phyloP scores from a whole-genome alignment of 1,284 basidiomycete species.

The Schizopora paradoxa region DNA sequence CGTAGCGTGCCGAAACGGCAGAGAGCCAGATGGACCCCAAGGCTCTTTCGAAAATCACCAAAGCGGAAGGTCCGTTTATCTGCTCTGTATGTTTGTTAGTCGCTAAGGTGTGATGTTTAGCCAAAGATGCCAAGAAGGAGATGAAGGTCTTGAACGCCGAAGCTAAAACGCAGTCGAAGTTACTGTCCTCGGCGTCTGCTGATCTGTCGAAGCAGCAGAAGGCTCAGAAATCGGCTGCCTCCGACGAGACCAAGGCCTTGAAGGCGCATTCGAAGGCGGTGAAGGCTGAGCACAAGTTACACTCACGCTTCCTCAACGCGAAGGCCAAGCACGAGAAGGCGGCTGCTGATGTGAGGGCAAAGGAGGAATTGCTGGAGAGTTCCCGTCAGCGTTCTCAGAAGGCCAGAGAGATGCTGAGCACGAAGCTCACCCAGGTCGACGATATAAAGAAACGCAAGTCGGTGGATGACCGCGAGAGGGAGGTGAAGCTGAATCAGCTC shows the following conservation, averaged over 20 bases:
- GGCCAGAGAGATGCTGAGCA: constrained; percentile 23
- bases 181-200: constrained; percentile 7
- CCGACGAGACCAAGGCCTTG: constrained; percentile 34
- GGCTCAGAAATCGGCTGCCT: constrained; percentile 17
- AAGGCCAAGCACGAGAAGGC: constrained; percentile 19
- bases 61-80: constrained; percentile 4
- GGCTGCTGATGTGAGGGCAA: constrained; percentile 18
- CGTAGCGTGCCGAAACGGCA: constrained; percentile 12
- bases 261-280: constrained; percentile 32
- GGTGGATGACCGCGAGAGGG: constrained; percentile 38
- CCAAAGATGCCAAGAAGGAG: constrained; percentile 17
- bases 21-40: constrained; percentile 5
- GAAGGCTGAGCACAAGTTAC: constrained; percentile 33
- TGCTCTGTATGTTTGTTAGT: not conserved
- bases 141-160: constrained; percentile 19
- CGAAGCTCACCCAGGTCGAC: constrained; percentile 35
- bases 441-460: constrained; percentile 36
- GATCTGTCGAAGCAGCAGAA: constrained; percentile 17
- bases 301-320: constrained; percentile 23
- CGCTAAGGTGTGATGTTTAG: constrained; percentile 2
- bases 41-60: constrained; percentile 12
- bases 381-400: constrained; percentile 21
- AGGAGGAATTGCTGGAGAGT: constrained; percentile 19
- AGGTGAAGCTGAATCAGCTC: constrained; percentile 26
- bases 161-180: constrained; percentile 14